Evolutionary conservation across 768 basidiomycete genomes (phyloP), one percentile per base, ranked within the genome.

Genomic region (Leccinum imitatum): DNA sequence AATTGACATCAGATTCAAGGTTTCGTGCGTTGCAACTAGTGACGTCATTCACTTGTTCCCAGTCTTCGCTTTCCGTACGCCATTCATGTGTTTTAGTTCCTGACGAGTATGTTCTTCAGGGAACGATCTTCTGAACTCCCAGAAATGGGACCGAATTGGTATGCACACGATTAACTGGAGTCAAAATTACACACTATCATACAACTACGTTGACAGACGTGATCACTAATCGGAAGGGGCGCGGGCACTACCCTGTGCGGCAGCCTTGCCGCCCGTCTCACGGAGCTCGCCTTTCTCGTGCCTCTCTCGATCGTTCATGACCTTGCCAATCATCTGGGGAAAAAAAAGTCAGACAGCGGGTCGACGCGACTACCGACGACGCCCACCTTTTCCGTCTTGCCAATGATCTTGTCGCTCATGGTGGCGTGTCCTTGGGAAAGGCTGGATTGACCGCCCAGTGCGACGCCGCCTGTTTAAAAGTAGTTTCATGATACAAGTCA

Each of bases 261-360:
- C 83, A 9, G 72, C 74, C 68, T 82, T 84, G 0, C 84, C 84
- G 6, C 80, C 81, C 0, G 80, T 68, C 72, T 84, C 80, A 35
- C 86, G 79, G 27, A 86, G 68, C 62, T 82, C 80, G 14, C 86
- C 86, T 66, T 75, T 82, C 71, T 85, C 85, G 53, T 84, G 81
- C 70, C 82, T 54, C 8, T 79, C 83, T 0, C 77, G 69, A 10
- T 86, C 84, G 21, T 48, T 48, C 14, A 73, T 72, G 39, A 75
- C 54, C 69, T 86, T 86, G 7, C 85, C 84, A 35, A 80, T 64
- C 48, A 84, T 70, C 84, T 85, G 51, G 21, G 25, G 21, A 1
- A 19, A 13, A 6, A 33, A 10, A 31, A 1, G 7, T 69, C 15
- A 73, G 46, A 10, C 17, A 41, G 6, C 7, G 51, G 51, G 39